A percentile compares a stretch with the other conserved stretches of the same genome.
Conservation (phyloP, 2,329 filamentous ascomycete species). For the Pseudocercospora fuligena region DNA sequence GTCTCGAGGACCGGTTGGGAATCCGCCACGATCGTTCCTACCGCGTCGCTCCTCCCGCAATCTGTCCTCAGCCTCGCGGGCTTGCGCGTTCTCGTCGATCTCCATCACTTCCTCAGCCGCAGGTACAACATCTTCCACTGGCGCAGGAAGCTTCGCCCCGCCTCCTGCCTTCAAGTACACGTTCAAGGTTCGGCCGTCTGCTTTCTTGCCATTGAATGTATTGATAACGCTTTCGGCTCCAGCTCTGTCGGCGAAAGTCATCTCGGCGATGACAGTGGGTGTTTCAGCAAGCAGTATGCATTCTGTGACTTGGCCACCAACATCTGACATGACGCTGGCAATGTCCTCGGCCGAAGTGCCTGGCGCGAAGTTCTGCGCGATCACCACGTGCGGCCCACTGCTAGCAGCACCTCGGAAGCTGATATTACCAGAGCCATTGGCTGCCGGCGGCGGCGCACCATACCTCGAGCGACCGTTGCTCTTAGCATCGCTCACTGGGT, state of each 20-base stretch:
- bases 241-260: conserved; percentile 72
- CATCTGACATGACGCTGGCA: conserved; percentile 70
- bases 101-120: conserved; percentile 49
- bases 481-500: conserved; percentile 33
- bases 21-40: conserved; percentile 29
- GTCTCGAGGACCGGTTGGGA: conserved; percentile 30
- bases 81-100: conserved; percentile 42
- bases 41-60: conserved; percentile 40
- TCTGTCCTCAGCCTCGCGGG: conserved; percentile 38
- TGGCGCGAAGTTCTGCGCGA: conserved; percentile 80
- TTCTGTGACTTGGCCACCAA: conserved; percentile 68
- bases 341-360: conserved; percentile 84
- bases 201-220: conserved; percentile 79
- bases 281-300: conserved; percentile 70
- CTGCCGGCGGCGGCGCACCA: conserved; percentile 28
- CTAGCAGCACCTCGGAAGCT: conserved; percentile 68
- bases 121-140: conserved; percentile 28
- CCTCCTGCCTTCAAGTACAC: conserved; percentile 58
- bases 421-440: conserved; percentile 55
- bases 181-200: conserved; percentile 74
- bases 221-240: conserved; percentile 75
- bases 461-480: conserved; percentile 39
- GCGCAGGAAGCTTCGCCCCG: conserved; percentile 17
- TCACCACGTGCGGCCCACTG: conserved; percentile 71
- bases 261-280: conserved; percentile 77